phyloP scores from a whole-genome alignment of 148 eudicot genomes.

The Amaranthus palmeri region DNA sequence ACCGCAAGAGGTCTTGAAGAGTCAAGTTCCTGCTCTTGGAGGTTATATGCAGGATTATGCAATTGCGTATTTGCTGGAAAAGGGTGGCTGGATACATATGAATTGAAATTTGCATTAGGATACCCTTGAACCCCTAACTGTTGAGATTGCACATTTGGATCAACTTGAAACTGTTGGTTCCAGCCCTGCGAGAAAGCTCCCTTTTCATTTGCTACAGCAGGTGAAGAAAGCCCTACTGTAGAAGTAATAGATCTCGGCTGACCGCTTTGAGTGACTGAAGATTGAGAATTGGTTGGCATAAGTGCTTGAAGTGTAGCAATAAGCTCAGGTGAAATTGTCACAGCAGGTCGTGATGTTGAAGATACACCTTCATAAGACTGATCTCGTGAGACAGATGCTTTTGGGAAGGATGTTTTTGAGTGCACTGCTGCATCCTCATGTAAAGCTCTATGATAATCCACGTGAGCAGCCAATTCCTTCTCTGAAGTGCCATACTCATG shows the following conservation, averaged over 20 bases:
- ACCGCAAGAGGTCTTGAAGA: conserved; percentile 34
- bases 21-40: conserved; percentile 38
- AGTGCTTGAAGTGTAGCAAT: conserved; percentile 77
- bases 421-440: conserved; percentile 31
- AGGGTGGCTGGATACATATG: conserved; percentile 29
- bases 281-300: conserved; percentile 45
- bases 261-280: conserved; percentile 36
- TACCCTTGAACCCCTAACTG: conserved; percentile 41
- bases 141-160: conserved; percentile 41
- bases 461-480: conserved; percentile 34
- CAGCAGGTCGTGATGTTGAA: conserved; percentile 43
- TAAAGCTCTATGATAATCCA: conserved; percentile 34
- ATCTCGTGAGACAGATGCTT: conserved; percentile 32
- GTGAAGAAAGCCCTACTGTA: conserved; percentile 14
- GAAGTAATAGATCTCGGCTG: conserved; percentile 36
- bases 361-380: conserved; percentile 29
- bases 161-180: conserved; percentile 45
- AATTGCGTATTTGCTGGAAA: conserved; percentile 33
- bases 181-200: conserved; percentile 40
- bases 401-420: conserved; percentile 30
- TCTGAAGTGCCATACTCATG: conserved; percentile 41
- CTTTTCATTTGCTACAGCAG: conserved; percentile 24
- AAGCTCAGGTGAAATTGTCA: conserved; percentile 75
- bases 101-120: conserved; percentile 36
- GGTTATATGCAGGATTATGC: conserved; percentile 42